phyloP scores from a whole-genome alignment of 306 rosid species.

The Herpetospermum pedunculosum region DNA sequence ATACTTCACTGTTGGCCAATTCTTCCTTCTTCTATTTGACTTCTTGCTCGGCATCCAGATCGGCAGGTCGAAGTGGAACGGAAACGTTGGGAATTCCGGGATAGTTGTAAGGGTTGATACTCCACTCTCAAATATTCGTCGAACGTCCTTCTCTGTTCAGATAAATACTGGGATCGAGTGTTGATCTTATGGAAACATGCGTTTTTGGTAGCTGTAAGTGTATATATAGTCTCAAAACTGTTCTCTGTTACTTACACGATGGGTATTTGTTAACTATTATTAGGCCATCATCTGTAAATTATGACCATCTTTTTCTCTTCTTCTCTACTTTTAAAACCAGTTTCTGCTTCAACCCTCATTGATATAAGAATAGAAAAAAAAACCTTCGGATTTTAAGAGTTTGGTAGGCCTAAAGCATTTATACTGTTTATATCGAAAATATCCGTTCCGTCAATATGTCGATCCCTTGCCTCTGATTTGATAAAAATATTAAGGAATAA shows the following conservation, averaged over 20 bases:
- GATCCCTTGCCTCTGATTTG: too few species aligned
- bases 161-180: constrained; percentile 81
- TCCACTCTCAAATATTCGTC: constrained; percentile 58
- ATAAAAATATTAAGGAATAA: too few species aligned
- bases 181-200: constrained; percentile 16
- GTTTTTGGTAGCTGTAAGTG: constrained; percentile 33
- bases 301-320: background rate
- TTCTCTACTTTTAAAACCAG: background rate
- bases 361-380: background rate
- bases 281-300: constrained; percentile 6
- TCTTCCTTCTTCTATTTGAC: background rate
- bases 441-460: too few species aligned
- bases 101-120: constrained; percentile 64
- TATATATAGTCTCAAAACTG: constrained; percentile 32
- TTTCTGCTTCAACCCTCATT: background rate
- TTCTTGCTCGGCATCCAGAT: constrained; percentile 32
- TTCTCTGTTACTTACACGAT: background rate
- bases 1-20: background rate
- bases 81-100: constrained; percentile 84
- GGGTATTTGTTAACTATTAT: background rate
- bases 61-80: constrained; percentile 97
- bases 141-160: constrained; percentile 75
- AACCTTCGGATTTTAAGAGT: too few species aligned
- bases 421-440: too few species aligned
- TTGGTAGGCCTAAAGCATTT: background rate